Evolutionary conservation across 257 asterid species (phyloP).

Genomic region (Nicotiana undulata): DNA sequence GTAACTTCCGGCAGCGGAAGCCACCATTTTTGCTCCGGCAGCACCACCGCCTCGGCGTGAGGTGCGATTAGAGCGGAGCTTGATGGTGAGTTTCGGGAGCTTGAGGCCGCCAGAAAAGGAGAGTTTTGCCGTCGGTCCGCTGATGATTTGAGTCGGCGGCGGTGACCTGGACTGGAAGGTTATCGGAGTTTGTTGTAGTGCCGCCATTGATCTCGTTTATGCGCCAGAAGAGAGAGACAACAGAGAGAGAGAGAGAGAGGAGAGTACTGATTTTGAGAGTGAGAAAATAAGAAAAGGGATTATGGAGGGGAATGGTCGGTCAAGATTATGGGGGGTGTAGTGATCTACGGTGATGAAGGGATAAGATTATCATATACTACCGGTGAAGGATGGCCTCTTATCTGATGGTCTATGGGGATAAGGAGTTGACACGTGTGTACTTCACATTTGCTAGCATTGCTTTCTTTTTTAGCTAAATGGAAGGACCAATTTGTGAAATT

Average conservation of each 20-base stretch:
- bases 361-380: conserved; percentile 23
- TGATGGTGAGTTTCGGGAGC: conserved; percentile 45
- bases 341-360: conserved; percentile 27
- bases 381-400: conserved; percentile 36
- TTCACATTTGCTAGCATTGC: background rate
- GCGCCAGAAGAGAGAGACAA: background rate
- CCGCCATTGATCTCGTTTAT: conserved; percentile 36
- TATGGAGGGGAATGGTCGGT: conserved; percentile 29
- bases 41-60: conserved; percentile 18
- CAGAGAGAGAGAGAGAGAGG: background rate
- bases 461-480: background rate
- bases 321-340: conserved; percentile 7
- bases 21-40: conserved; percentile 50
- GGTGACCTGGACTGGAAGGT: conserved; percentile 39
- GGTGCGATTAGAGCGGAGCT: conserved; percentile 6
- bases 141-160: conserved; percentile 28
- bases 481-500: background rate
- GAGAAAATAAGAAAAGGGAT: conserved; percentile 13
- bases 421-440: conserved; percentile 33
- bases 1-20: conserved; percentile 61
- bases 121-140: conserved; percentile 25
- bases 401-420: conserved; percentile 23
- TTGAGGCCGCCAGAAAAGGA: conserved; percentile 40
- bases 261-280: background rate
- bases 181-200: conserved; percentile 53